These are phyloP conservation scores for Cryptococcus depauperatus DNA, from an alignment of 1,284 basidiomycete genomes.

Conservation along the genomic window DNA sequence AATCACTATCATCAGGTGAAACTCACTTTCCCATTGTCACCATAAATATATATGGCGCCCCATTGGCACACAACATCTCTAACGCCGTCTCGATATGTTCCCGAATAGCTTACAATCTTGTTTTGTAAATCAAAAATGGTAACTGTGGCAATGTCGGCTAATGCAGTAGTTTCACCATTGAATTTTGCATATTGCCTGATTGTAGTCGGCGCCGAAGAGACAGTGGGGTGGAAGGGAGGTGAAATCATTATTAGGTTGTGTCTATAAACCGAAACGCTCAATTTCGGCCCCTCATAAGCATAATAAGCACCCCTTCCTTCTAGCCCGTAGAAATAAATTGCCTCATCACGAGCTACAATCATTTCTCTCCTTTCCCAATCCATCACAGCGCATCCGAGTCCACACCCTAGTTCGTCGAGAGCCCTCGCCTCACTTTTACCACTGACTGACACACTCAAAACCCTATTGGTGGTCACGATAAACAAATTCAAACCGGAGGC, in stretches of 20 bases:
- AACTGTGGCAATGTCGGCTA: conserved; percentile 70
- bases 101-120: conserved; percentile 78
- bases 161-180: conserved; percentile 27
- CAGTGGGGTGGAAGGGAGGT: conserved; percentile 65
- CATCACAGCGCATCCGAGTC: conserved; percentile 74
- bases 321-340: conserved; percentile 75
- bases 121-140: conserved; percentile 89
- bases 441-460: conserved; percentile 57
- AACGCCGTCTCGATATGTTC: conserved; percentile 69
- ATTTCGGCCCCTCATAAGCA: conserved; percentile 67
- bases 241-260: conserved; percentile 85
- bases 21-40: conserved; percentile 64
- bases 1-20: not conserved
- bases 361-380: conserved; percentile 64
- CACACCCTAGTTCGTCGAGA: conserved; percentile 79
- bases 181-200: conserved; percentile 58
- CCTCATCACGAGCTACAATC: conserved; percentile 83
- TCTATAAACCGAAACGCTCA: conserved; percentile 56
- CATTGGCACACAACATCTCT: conserved; percentile 70
- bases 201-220: conserved; percentile 61
- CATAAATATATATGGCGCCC: conserved; percentile 66
- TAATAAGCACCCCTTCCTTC: conserved; percentile 79
- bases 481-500: conserved; percentile 55
- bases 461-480: conserved; percentile 77
- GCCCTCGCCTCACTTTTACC: conserved; percentile 61